These are phyloP conservation scores for Phlegmacium glaucopus DNA, from an alignment of 768 basidiomycete species.

Conservation along the genomic window DNA sequence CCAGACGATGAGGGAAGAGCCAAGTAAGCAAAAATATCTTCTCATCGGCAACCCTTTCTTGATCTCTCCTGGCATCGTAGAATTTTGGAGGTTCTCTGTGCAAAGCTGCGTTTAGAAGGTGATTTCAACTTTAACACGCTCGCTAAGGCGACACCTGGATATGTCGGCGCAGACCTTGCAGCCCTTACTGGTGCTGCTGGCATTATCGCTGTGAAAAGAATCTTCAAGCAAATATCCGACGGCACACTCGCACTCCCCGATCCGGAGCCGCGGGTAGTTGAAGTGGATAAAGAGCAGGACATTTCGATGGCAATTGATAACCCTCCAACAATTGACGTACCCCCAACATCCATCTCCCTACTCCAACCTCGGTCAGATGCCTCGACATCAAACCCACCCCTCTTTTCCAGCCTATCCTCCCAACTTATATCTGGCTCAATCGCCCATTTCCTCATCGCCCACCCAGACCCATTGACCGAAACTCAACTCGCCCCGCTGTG, in stretches of 20 bases:
- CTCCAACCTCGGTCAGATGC: neutral
- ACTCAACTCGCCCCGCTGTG: slow-evolving; percentile 78
- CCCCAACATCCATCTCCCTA: neutral
- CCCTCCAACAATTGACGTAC: slow-evolving; percentile 13
- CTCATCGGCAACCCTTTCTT: neutral
- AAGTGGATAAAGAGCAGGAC: slow-evolving; percentile 25
- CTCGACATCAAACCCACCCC: slow-evolving; percentile 9
- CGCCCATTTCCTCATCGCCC: slow-evolving; percentile 83
- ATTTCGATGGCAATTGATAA: slow-evolving; percentile 43
- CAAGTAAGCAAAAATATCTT: slow-evolving; percentile 52
- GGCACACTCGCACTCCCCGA: slow-evolving; percentile 58
- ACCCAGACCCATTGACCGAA: slow-evolving; percentile 76
- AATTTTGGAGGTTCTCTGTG: slow-evolving; percentile 82
- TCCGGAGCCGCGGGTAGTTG: slow-evolving; percentile 13
- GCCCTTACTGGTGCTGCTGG: slow-evolving; percentile 92
- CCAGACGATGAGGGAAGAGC: slow-evolving; percentile 89
- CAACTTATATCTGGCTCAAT: slow-evolving; percentile 57
- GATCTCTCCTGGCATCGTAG: slow-evolving; percentile 36
- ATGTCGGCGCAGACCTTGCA: slow-evolving; percentile 92
- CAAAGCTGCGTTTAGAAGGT: slow-evolving; percentile 80
- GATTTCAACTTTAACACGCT: slow-evolving; percentile 84
- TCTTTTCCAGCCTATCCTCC: slow-evolving; percentile 30
- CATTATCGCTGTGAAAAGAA: slow-evolving; percentile 93
- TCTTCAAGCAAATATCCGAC: slow-evolving; percentile 78
- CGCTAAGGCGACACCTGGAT: slow-evolving; percentile 94